Conservation (phyloP, 768 basidiomycete genomes). For the Kwoniella mangroviensis region DNA sequence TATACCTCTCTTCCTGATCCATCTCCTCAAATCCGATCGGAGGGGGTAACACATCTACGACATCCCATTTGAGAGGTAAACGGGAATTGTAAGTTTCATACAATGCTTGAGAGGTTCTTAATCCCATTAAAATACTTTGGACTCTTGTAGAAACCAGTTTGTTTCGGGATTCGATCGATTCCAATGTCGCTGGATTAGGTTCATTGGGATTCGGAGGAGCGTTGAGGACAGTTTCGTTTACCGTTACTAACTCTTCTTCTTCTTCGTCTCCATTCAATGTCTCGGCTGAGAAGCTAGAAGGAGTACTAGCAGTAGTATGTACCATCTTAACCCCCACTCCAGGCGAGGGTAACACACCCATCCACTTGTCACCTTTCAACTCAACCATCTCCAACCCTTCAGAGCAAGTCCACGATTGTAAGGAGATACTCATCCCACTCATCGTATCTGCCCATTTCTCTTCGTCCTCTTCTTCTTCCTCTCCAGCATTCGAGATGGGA, state of each 20-base stretch:
- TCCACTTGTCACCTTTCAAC: conserved; percentile 14
- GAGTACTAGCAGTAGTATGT: conserved; percentile 1
- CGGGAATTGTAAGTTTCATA: background rate
- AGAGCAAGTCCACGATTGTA: conserved; percentile 17
- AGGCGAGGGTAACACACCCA: conserved; percentile 12
- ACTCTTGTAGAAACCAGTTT: conserved; percentile 9
- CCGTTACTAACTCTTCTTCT: conserved; percentile 6
- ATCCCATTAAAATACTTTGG: background rate
- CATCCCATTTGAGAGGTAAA: conserved; percentile 5
- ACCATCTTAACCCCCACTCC: conserved; percentile 11
- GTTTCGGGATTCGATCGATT: conserved; percentile 1
- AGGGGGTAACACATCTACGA: conserved; percentile 9
- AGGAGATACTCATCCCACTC: conserved; percentile 9
- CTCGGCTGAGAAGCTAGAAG: background rate
- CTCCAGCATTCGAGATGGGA: background rate
- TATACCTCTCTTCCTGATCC: background rate
- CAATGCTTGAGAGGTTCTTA: conserved; percentile 14
- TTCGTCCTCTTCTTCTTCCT: background rate
- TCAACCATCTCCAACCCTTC: background rate
- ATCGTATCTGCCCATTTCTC: conserved; percentile 17
- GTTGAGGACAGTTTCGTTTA: background rate
- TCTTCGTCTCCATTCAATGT: background rate
- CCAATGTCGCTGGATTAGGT: background rate
- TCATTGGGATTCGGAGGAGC: background rate
- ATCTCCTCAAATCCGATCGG: background rate